phyloP scores from a whole-genome alignment of 106 monocot genomes.

The Dioscorea dumetorum region DNA sequence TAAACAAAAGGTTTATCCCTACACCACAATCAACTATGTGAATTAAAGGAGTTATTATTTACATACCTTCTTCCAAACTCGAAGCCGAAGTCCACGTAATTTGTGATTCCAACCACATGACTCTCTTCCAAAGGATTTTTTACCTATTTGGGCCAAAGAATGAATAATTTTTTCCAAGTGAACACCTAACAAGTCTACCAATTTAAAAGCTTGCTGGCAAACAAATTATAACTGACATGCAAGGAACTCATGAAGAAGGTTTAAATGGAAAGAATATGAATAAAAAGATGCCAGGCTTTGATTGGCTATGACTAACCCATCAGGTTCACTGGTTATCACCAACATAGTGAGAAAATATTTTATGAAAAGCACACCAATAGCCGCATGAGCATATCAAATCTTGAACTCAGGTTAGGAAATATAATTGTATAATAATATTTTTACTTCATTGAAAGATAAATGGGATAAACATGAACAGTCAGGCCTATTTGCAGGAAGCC shows the following conservation, averaged over 20 bases:
- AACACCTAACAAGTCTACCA: background rate
- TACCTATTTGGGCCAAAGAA: conserved; percentile 28
- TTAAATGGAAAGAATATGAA: background rate
- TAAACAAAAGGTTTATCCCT: background rate
- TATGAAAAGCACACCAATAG: no score
- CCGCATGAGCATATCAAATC: no score
- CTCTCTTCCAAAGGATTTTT: conserved; percentile 79
- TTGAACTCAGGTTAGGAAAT: no score
- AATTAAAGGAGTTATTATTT: no score
- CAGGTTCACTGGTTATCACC: no score
- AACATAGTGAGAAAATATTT: no score
- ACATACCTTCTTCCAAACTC: conserved; percentile 71
- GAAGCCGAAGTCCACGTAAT: conserved; percentile 95
- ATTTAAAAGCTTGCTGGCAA: background rate
- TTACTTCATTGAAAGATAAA: no score
- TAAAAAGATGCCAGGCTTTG: background rate
- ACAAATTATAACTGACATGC: background rate
- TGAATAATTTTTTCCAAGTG: background rate
- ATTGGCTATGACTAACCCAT: no score
- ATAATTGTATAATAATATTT: no score
- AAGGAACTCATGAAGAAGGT: background rate
- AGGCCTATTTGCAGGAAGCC: no score
- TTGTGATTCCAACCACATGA: conserved; percentile 88
- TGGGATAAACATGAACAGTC: no score
- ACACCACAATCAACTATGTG: no score